These are phyloP conservation scores for Sorghum bicolor DNA, from an alignment of 176 grass and related monocot species.

Conservation along the genomic window DNA sequence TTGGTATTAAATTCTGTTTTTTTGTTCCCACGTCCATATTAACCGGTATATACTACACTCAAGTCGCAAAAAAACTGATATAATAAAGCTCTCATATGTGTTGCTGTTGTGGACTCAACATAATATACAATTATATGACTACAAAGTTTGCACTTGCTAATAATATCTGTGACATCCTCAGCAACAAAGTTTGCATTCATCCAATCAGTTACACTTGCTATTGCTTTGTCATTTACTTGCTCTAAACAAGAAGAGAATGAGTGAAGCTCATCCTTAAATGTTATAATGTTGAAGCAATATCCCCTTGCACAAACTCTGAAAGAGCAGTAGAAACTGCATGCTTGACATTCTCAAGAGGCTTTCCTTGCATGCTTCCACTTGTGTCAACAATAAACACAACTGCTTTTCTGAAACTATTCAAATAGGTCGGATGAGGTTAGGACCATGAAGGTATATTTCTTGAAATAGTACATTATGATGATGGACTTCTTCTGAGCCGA, in stretches of 20 bases:
- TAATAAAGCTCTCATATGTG: too few species aligned
- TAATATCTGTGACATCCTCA: slow-evolving; percentile 79
- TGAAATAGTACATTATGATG: not conserved
- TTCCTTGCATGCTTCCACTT: slow-evolving; percentile 95
- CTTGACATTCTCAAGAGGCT: slow-evolving; percentile 86
- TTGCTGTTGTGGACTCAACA: too few species aligned
- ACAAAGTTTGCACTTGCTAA: not conserved
- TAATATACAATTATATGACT: too few species aligned
- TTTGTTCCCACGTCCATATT: too few species aligned
- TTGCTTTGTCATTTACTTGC: slow-evolving; percentile 56
- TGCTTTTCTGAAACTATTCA: slow-evolving; percentile 73
- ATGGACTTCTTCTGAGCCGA: not conserved
- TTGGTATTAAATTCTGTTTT: too few species aligned
- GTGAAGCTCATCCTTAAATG: slow-evolving; percentile 75
- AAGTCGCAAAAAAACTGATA: too few species aligned
- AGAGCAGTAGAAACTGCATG: slow-evolving; percentile 61
- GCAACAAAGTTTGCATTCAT: slow-evolving; percentile 69
- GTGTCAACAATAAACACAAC: slow-evolving; percentile 89
- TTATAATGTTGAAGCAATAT: slow-evolving; percentile 88
- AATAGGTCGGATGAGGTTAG: slow-evolving; percentile 26
- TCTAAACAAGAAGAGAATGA: slow-evolving; percentile 89
- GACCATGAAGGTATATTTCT: not conserved
- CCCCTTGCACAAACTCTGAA: slow-evolving; percentile 59
- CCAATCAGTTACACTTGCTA: slow-evolving; percentile 61
- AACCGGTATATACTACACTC: too few species aligned